These are phyloP conservation scores for Aspergillus pseudotamarii DNA, from an alignment of 2,329 filamentous ascomycete species.

Conservation along the genomic window DNA sequence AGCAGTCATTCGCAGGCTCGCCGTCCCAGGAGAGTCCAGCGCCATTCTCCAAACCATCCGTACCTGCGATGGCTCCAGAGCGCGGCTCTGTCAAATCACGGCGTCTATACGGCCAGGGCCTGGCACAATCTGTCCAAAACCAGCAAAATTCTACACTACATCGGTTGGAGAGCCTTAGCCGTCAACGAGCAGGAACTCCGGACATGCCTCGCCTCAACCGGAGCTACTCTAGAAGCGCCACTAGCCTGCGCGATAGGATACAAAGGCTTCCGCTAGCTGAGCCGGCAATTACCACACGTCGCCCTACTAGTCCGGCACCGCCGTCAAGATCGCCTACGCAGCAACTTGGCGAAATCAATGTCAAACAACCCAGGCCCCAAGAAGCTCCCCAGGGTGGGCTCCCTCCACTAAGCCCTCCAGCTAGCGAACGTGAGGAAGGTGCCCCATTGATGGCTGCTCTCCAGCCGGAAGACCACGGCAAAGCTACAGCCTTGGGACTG, in stretches of 20 bases:
- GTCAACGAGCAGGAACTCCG: slow-evolving; percentile 63
- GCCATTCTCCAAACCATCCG: slow-evolving; percentile 29
- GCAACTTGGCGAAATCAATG: slow-evolving; percentile 40
- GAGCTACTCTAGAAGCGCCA: slow-evolving; percentile 60
- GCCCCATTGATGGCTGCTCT: slow-evolving; percentile 63
- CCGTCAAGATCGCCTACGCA: slow-evolving; percentile 42
- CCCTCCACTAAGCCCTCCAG: slow-evolving; percentile 68
- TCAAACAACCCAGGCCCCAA: slow-evolving; percentile 34
- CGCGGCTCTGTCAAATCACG: slow-evolving; percentile 70
- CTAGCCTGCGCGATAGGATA: slow-evolving; percentile 62
- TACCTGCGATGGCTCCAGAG: slow-evolving; percentile 52
- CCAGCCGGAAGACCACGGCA: slow-evolving; percentile 75
- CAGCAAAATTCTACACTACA: slow-evolving; percentile 76
- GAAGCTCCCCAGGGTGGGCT: slow-evolving; percentile 37
- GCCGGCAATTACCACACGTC: slow-evolving; percentile 20
- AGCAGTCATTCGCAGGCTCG: slow-evolving; percentile 54
- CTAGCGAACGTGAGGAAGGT: slow-evolving; percentile 72
- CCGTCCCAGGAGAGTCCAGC: slow-evolving; percentile 30
- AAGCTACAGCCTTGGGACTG: slow-evolving; percentile 73
- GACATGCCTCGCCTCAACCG: slow-evolving; percentile 49
- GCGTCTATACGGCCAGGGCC: slow-evolving; percentile 79
- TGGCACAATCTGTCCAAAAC: slow-evolving; percentile 78
- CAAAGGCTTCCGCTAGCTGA: slow-evolving; percentile 38
- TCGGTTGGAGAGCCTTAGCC: slow-evolving; percentile 77
- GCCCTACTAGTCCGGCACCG: slow-evolving; percentile 47